Base-by-base conservation (phyloP, 2,329 filamentous ascomycete species). In the Elsinoe australis region DNA sequence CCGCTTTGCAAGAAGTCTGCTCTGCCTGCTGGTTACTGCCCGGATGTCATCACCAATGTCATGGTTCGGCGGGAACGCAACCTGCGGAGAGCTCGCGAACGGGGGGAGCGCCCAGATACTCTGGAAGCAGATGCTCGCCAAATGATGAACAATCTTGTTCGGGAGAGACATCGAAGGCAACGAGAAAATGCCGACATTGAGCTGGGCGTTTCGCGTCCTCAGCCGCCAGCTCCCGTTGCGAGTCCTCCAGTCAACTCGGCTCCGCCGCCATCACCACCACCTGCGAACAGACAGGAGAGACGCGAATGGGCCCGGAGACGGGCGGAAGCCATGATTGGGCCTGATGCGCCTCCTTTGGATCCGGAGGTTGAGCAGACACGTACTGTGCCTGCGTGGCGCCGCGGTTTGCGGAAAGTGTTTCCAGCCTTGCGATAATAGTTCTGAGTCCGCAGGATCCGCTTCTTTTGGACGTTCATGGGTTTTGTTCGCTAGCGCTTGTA, bases 1-100 rank as follows among this genome's bases (percentile, higher is more conserved):
- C 90, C 92, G 0, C 72, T 94, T 57, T 98, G 92, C 71, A 95
- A 95, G 64, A 78, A 82, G 52, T 85, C 78, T 42, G 86, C 89
- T 58, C 68, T 95, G 1, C 88, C 89, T 58, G 63, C 56, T 69
- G 86, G 72, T 14, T 74, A 67, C 46, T 73, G 70, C 52, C 69
- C 71, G 0, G 67, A 71, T 0, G 73, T 73, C 14, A 80, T 94
- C 33, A 94, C 87, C 4, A 92, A 94, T 57, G 75, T 77, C 12
- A 94, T 94, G 84, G 88, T 94, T 4, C 80, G 85, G 15, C 78
- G 85, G 31, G 88, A 95, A 65, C 75, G 84, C 12, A 76, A 83
- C 18, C 69, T 87, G 9, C 71, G 83, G 21, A 71, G 74, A 26
- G 64, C 84, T 41, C 71, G 82, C 36, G 74, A 78, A 48, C 71